Percentiles rank a stretch among this genome's conserved stretches.
Conservation (phyloP, 306 rosid genomes). For the Casuarina cunninghamiana region DNA sequence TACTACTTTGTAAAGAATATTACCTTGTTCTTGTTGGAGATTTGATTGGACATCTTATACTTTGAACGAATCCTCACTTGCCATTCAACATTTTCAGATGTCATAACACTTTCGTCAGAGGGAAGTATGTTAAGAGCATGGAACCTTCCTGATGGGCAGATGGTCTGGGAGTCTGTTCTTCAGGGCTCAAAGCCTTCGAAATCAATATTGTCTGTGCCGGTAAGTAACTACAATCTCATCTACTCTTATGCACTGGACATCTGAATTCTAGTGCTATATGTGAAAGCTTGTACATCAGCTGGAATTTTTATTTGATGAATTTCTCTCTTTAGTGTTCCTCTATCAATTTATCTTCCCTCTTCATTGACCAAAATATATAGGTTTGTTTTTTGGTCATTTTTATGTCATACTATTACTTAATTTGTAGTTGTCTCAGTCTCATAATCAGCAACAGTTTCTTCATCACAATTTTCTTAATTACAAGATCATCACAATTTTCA, state of each 20-base stretch:
- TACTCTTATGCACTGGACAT: constrained; percentile 8
- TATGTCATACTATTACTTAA: not conserved
- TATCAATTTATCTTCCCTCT: not conserved
- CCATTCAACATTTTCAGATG: constrained; percentile 59
- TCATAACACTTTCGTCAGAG: constrained; percentile 79
- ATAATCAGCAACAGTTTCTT: not conserved
- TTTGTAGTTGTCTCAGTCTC: not conserved
- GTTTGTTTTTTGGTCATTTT: not conserved
- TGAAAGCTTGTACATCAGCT: constrained; percentile 5
- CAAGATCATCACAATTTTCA: not conserved
- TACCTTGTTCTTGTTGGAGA: constrained; percentile 3
- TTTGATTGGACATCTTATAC: constrained; percentile 9
- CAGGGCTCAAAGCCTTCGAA: constrained; percentile 65
- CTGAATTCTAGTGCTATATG: constrained; percentile 9
- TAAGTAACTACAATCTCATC: constrained; percentile 40
- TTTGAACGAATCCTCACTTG: constrained; percentile 11
- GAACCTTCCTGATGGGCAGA: constrained; percentile 98
- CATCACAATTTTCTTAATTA: not conserved
- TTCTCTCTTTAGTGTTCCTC: not conserved
- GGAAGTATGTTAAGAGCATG: constrained; percentile 90
- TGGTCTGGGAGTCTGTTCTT: constrained; percentile 91
- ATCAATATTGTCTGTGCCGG: constrained; percentile 64
- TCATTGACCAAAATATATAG: not conserved
- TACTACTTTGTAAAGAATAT: constrained; percentile 19
- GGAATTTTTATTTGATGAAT: not conserved